Base-by-base conservation (phyloP, 768 basidiomycete species). In the Amanita muscaria region DNA sequence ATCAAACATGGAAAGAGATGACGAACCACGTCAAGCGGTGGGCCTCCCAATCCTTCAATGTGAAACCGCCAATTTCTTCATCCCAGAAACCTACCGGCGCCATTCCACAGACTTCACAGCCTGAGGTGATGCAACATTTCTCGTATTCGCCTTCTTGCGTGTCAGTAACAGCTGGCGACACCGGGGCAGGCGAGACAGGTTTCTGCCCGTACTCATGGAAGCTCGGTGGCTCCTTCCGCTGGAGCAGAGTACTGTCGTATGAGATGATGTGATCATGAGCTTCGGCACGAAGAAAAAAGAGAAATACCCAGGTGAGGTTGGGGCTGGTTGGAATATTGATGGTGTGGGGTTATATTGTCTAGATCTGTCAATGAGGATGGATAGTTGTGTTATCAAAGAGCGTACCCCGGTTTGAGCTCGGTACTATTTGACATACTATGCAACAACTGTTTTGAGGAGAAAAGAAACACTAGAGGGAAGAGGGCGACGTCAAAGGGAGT, bases 71-170 rank as follows among this genome's bases (percentile, higher is more conserved):
- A 24, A 77, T 70, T 10, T 61, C 58, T 24, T 79, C 78, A 59
- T 86, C 82, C 18, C 82, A 69, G 59, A 85, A 81, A 3, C 80
- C 76, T 42, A 88, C 74, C n/a, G n/a, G n/a, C 9, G 68, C 65
- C 18, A 68, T 64, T 8, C 76, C 73, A 53, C 85, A 88, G 5
- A 67, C 64, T 49, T 79, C 76, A 61, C 84, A 87, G n/a, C n/a
- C n/a, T n/a, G n/a, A 87, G 38, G 72, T 70, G 47, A 88, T 75
- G 40, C 70, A 73, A 15, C 82, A 32, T 36, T 44, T 44, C 24
- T 44, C 42, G 15, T 44, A 44, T 44, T 44, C 42, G 22, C 42
- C 42, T 23, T 44, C 33, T 23, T 44, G 42, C 0, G 42, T 44
- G 33, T 44, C 42, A 25, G 42, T 44, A 3, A 36, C 42, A 12